Base-by-base conservation (phyloP, 108 stramenopile genomes). In the Epithemia pelagica region DNA sequence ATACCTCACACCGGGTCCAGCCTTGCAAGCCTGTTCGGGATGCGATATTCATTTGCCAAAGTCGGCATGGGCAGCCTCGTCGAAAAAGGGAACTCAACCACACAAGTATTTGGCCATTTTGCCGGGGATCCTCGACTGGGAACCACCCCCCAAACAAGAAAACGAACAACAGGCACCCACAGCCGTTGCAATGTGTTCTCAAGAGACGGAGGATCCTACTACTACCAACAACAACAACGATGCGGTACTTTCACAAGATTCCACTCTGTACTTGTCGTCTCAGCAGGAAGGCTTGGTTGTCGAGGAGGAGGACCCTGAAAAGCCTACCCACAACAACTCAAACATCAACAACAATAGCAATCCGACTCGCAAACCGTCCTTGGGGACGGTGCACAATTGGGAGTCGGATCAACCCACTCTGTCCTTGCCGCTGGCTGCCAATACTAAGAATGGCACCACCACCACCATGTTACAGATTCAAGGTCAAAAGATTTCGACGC, bases 1-100 rank as follows among this genome's bases (percentile, higher is more conserved):
- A 7, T 55, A 18, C 21, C 52, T 66, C 46, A 20, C 54, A 21
- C 54, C 65, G 1, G 52, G 30, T 27, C 52, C 51, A 28, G 52
- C 28, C 1, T 53, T 66, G 32, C 20, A 66, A 19, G 53, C 53
- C 8, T 66, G 54, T 24, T 66, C 65, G 20, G 65, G 65, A 54
- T 27, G 21, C 2, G 65, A 66, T 54, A 30, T 66, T 55, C 54
- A 55, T 55, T 21, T 66, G 23, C 26, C 23, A 25, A 66, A 66
- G 54, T 32, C 24, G 26, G 63, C 63, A 23, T 52, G 37, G 63
- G 21, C 28, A 32, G n/a, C n/a, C 5, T 26, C n/a, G 7, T 18
- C 5, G 15, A 58, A 27, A 8, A 58, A 27, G 22, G 56, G 56
- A 7, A 22, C 63, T 2, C 33, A 64, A 22, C 46, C 22, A 64